Conservation (phyloP, 306 rosid genomes). For the Purshia tridentata region DNA sequence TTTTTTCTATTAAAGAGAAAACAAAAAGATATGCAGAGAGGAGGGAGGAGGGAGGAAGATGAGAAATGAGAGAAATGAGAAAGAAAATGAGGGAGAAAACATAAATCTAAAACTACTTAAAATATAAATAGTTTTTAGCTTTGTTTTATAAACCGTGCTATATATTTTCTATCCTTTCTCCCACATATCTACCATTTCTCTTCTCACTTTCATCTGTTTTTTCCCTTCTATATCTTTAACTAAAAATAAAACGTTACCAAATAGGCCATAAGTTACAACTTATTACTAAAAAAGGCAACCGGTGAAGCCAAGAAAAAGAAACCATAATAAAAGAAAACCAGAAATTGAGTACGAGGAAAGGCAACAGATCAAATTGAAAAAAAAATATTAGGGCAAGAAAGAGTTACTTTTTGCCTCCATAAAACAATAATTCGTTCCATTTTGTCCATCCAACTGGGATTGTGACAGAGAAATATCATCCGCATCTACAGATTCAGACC, state of each 20-base stretch:
- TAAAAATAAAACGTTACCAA: not conserved
- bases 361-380: slow-evolving; percentile 10
- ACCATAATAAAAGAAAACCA: not conserved
- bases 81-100: not conserved
- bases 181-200: not conserved
- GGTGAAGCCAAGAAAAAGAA: not conserved
- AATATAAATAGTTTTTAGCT: not conserved
- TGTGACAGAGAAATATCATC: slow-evolving; percentile 42
- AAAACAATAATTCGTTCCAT: slow-evolving; percentile 28
- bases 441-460: slow-evolving; percentile 41
- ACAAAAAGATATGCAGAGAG: not conserved
- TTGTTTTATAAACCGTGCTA: not conserved
- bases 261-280: not conserved
- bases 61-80: not conserved
- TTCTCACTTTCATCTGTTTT: not conserved
- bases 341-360: slow-evolving; percentile 5
- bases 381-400: slow-evolving; percentile 13
- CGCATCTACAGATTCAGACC: slow-evolving; percentile 44
- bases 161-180: not conserved
- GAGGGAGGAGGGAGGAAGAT: not conserved
- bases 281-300: not conserved
- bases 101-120: not conserved
- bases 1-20: not conserved
- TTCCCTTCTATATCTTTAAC: not conserved
- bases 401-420: slow-evolving; percentile 49